Evolutionary conservation across 768 basidiomycete genomes (phyloP), one percentile per base, ranked within the genome.

Genomic region (Lactarius hatsudake): DNA sequence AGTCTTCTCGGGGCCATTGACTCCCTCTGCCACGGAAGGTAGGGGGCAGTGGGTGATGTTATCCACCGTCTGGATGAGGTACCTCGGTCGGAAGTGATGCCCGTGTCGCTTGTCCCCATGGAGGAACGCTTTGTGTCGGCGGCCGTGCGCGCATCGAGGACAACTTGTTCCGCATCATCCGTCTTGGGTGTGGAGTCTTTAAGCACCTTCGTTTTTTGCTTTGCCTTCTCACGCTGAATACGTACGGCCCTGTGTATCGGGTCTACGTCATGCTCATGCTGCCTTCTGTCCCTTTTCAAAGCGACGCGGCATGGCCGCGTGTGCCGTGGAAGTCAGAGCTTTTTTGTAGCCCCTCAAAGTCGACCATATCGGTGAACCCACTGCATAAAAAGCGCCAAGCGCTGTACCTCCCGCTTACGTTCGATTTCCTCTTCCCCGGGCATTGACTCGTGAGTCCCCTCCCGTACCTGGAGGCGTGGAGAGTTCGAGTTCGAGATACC

Each of bases 401-500:
- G 79, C 73, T 84, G 83, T 4, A 82, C 83, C 74, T 84, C 84
- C 74, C 84, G 82, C 73, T 82, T 77, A 13, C 74, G 76, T 72
- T 82, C 77, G 45, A 83, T 82, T 71, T 84, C 83, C n/a, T 79
- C 72, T 66, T 82, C 81, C 68, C 76, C 76, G n/a, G 60, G 51
- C 8, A 54, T 38, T n/a, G 51, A 53, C 17, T 38, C 40, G 69
- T 43, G 26, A 30, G 43, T 55, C n/a, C 63, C 66, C 34, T 65
- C 48, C 20, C 23, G 36, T n/a, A 36, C 56, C 38, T 63, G 61
- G 70, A 73, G 78, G 68, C 81, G 81, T 66, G 78, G 67, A 23
- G 74, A 74, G 18, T 77, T 76, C 62, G 90, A 80, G 71, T 89
- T 84, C 2, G 79, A 85, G 4, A 87, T 84, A 61, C 90, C 90